These are phyloP conservation scores for Trichoderma atroviride DNA, from an alignment of 2,329 filamentous ascomycete species.

Conservation along the genomic window DNA sequence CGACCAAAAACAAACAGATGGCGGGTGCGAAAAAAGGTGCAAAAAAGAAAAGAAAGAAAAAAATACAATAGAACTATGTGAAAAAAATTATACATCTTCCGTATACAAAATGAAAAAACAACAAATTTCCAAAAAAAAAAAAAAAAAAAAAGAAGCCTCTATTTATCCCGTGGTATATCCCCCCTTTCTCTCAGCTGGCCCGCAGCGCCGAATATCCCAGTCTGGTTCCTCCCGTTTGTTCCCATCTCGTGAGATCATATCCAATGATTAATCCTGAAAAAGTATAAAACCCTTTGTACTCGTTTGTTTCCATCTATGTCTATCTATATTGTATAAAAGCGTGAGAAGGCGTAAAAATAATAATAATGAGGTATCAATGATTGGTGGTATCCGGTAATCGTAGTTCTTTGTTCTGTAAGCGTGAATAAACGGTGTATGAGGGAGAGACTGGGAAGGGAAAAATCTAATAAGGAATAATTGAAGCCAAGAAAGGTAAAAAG, in stretches of 20 bases:
- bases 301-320: slow-evolving; percentile 22
- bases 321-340: slow-evolving; percentile 25
- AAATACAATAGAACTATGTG: background rate
- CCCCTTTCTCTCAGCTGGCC: slow-evolving; percentile 16
- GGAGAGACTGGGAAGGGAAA: slow-evolving; percentile 25
- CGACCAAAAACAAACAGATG: background rate
- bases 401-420: slow-evolving; percentile 8
- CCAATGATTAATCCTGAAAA: slow-evolving; percentile 14
- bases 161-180: slow-evolving; percentile 25
- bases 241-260: slow-evolving; percentile 20
- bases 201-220: slow-evolving; percentile 13
- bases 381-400: slow-evolving; percentile 20
- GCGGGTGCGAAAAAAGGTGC: background rate
- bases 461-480: slow-evolving; percentile 2
- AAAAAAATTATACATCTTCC: background rate
- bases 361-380: slow-evolving; percentile 21
- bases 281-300: slow-evolving; percentile 4
- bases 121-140: background rate
- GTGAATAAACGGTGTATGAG: slow-evolving; percentile 15
- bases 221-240: slow-evolving; percentile 7
- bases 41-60: background rate
- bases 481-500: slow-evolving; percentile 4
- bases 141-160: slow-evolving; percentile 1
- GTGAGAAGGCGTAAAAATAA: slow-evolving; percentile 21
- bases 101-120: background rate